Evolutionary conservation across 345 rosid species (phyloP), one percentile per base, ranked within the genome.

Genomic region (Aegle marmelos): DNA sequence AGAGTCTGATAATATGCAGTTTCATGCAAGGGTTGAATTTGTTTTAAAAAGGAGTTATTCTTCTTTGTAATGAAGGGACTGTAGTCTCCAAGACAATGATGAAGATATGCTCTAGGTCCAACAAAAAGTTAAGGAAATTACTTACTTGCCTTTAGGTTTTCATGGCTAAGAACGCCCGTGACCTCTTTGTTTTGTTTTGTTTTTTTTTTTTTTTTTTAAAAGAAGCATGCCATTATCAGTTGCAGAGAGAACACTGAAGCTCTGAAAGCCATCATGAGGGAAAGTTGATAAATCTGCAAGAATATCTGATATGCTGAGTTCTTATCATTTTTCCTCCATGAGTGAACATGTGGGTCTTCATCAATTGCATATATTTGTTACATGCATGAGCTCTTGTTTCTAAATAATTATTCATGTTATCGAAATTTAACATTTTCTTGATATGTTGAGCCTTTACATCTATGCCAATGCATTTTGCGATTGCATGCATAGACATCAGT

Each of bases 201-300:
- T 0, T 31, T 74, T 56, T 60, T 68, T 75, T 56, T 50, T 4
- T 48, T 36, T 59, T 54, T 73, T 41, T 70, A 73, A 64, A 76
- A 75, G 58, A 30, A 74, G 82, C 66, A 79, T 79, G 85, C 72
- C 68, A 78, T 80, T 59, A 88, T 81, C 68, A 78, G 39, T 61
- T 79, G 74, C 84, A 86, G 82, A 64, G 62, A 74, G 63, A 73
- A 64, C 62, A 78, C 82, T 79, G 86, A 79, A 82, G 58, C 79
- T 80, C 87, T 89, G 90, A 81, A 77, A 57, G 84, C 80, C 81
- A 83, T 85, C 83, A 85, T 82, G 63, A 88, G 76, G 77, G 77
- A 70, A 57, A 76, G 72, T 78, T 72, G 79, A 78, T 71, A 79
- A 81, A 84, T 86, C 81, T 86, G 84, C 81, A 81, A 67, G 31